Percentiles rank a stretch among this genome's conserved stretches.
phyloP scores from a whole-genome alignment of 2,329 filamentous ascomycete species.

The Aspergillus chevalieri region DNA sequence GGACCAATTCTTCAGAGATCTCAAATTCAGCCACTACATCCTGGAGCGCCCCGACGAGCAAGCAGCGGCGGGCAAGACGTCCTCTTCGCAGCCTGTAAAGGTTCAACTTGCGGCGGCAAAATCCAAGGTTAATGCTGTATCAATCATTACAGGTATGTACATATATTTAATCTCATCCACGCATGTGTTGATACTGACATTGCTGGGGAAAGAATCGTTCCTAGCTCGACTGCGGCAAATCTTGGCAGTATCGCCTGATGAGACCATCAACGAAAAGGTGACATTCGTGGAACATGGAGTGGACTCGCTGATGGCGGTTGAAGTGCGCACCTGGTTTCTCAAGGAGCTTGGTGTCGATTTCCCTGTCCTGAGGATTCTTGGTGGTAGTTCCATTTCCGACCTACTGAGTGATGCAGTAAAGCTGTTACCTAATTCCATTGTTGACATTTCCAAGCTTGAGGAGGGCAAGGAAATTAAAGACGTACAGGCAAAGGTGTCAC shows the following conservation, averaged over 20 bases:
- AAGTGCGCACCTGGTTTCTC: conserved; percentile 44
- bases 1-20: background rate
- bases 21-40: background rate
- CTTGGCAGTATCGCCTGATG: background rate
- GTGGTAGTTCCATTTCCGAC: conserved; percentile 20
- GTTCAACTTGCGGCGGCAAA: background rate
- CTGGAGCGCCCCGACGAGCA: background rate
- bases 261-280: conserved; percentile 1
- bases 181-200: background rate
- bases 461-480: background rate
- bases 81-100: background rate
- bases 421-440: background rate
- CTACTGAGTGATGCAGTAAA: background rate
- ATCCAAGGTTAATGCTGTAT: background rate
- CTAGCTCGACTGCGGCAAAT: background rate
- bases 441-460: background rate
- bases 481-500: background rate
- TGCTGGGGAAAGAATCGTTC: background rate
- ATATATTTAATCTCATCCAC: background rate
- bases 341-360: conserved; percentile 42
- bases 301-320: conserved; percentile 37
- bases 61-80: background rate
- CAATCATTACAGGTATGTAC: conserved; percentile 12
- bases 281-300: conserved; percentile 26
- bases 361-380: conserved; percentile 44